These are phyloP conservation scores for Petunia secreta DNA, from an alignment of 257 asterid genomes.

Conservation along the genomic window DNA sequence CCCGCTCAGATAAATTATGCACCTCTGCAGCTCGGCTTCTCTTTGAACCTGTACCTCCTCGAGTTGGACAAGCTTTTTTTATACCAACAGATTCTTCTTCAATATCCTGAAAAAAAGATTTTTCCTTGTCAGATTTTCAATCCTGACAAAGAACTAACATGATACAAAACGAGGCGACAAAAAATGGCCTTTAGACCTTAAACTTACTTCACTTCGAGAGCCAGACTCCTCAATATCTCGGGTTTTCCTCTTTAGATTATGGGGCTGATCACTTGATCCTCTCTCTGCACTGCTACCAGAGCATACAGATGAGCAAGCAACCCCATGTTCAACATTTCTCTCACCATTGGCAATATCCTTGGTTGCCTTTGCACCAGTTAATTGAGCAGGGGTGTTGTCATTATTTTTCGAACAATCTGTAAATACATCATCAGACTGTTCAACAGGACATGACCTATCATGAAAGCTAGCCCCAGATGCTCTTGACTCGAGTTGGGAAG, in stretches of 20 bases:
- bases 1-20: conserved; percentile 96
- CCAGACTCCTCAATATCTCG: conserved; percentile 69
- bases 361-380: conserved; percentile 29
- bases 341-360: conserved; percentile 51
- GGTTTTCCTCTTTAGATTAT: conserved; percentile 61
- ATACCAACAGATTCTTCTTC: conserved; percentile 70
- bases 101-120: conserved; percentile 60
- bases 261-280: conserved; percentile 68
- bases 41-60: conserved; percentile 70
- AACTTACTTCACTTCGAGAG: conserved; percentile 77
- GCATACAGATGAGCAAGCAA: conserved; percentile 89
- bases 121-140: background rate
- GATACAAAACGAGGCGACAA: background rate
- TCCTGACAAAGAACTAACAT: conserved; percentile 5
- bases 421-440: conserved; percentile 41
- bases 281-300: conserved; percentile 80
- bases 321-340: conserved; percentile 56
- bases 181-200: conserved; percentile 8
- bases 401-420: conserved; percentile 46
- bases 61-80: conserved; percentile 46
- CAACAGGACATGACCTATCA: conserved; percentile 36
- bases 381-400: conserved; percentile 35
- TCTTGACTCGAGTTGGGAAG: conserved; percentile 32
- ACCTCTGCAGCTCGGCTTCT: conserved; percentile 98
- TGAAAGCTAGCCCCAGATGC: conserved; percentile 37